These are phyloP conservation scores for Thraustotheca clavata DNA, from an alignment of 352 stramenopile species.

Conservation along the genomic window DNA sequence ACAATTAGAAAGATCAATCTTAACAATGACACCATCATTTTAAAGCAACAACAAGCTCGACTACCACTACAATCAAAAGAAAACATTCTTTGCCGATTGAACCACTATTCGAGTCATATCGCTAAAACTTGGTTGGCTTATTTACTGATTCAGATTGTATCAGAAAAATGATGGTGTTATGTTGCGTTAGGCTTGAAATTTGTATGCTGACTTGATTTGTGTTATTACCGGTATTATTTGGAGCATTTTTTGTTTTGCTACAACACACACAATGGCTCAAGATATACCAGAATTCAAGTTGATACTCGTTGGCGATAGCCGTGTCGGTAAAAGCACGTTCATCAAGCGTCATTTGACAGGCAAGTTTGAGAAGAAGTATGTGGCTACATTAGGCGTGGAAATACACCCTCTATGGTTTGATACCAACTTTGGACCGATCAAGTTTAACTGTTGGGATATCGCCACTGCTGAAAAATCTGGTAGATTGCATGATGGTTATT, in stretches of 20 bases:
- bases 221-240: too few relatives aligned
- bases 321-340: constrained; percentile 99
- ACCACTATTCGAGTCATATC: too few relatives aligned
- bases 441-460: constrained; percentile 99
- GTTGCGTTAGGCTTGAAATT: too few relatives aligned
- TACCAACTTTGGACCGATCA: constrained; percentile 98
- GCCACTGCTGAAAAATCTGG: constrained; percentile 99
- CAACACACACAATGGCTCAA: neutral
- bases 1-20: too few relatives aligned
- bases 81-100: too few relatives aligned
- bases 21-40: too few relatives aligned
- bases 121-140: too few relatives aligned
- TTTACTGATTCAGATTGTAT: too few relatives aligned
- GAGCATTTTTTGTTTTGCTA: neutral
- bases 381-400: constrained; percentile 98
- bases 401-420: constrained; percentile 98
- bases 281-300: constrained; percentile 99
- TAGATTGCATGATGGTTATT: constrained; percentile 94
- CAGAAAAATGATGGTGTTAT: too few relatives aligned
- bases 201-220: too few relatives aligned
- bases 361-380: constrained; percentile 99
- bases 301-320: constrained; percentile 99
- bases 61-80: too few relatives aligned
- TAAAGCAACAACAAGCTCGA: too few relatives aligned
- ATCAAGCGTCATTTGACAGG: constrained; percentile 99